Conservation (phyloP, 148 eudicot species). For the Rhododendron ovatum region DNA sequence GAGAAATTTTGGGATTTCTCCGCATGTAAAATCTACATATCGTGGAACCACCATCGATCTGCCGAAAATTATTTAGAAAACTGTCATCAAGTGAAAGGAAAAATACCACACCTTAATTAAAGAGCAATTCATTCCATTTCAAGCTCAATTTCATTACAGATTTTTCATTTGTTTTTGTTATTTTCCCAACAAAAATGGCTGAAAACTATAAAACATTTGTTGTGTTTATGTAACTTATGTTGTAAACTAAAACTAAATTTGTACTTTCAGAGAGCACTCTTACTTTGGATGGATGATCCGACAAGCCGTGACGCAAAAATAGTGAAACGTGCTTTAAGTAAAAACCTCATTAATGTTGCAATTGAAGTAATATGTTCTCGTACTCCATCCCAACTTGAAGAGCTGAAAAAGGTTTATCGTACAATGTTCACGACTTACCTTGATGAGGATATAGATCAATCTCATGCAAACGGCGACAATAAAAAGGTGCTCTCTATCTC, state of each 20-base stretch:
- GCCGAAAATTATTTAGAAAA: too few relatives aligned
- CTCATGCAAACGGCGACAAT: constrained; percentile 45
- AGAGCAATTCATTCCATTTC: too few relatives aligned
- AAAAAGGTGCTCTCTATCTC: constrained; percentile 35
- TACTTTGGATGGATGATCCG: constrained; percentile 64
- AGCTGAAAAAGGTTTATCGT: constrained; percentile 48
- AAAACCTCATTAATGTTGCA: constrained; percentile 36
- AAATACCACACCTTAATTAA: too few relatives aligned
- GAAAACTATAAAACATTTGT: not conserved
- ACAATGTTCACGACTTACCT: constrained; percentile 40
- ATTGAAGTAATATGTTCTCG: constrained; percentile 87
- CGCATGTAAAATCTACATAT: too few relatives aligned
- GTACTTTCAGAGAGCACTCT: not conserved
- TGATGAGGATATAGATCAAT: constrained; percentile 54
- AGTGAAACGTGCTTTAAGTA: constrained; percentile 24
- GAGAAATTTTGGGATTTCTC: too few relatives aligned
- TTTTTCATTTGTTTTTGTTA: not conserved
- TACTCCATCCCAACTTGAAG: constrained; percentile 67
- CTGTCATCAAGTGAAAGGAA: too few relatives aligned
- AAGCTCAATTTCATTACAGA: not conserved
- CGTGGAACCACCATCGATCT: too few relatives aligned
- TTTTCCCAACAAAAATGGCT: not conserved
- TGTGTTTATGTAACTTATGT: not conserved
- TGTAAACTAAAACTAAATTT: not conserved
- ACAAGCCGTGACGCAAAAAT: constrained; percentile 66